Conservation (phyloP, 2,329 filamentous ascomycete genomes). For the Colletotrichum higginsianum region DNA sequence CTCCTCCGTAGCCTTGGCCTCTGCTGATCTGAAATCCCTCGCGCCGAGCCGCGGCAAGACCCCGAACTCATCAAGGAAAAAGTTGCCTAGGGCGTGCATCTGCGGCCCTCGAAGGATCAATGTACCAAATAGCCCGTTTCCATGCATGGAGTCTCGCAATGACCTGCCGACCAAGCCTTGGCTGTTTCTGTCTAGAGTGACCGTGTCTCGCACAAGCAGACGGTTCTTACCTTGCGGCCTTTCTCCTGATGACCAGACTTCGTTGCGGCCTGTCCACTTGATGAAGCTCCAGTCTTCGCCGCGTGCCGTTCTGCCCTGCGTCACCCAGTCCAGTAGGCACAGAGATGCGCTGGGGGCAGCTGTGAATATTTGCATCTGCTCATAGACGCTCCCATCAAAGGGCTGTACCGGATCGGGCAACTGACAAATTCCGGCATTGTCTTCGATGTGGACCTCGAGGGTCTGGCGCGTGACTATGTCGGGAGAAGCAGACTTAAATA, state of each 20-base stretch:
- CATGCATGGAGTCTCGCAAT: conserved; percentile 77
- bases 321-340: conserved; percentile 95
- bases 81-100: conserved; percentile 76
- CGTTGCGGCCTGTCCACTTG: conserved; percentile 87
- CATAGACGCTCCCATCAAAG: conserved; percentile 86
- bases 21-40: conserved; percentile 78
- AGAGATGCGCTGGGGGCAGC: conserved; percentile 72
- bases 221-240: conserved; percentile 59
- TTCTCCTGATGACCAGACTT: conserved; percentile 75
- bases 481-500: conserved; percentile 83
- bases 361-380: conserved; percentile 85
- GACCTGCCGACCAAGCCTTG: conserved; percentile 54
- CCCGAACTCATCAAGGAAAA: conserved; percentile 85
- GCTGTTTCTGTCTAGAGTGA: conserved; percentile 76
- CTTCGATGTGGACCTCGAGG: conserved; percentile 65
- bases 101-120: conserved; percentile 84
- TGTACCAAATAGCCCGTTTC: conserved; percentile 85
- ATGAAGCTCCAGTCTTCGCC: conserved; percentile 91
- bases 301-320: conserved; percentile 84
- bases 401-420: conserved; percentile 96
- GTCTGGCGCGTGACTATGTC: conserved; percentile 72
- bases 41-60: conserved; percentile 85
- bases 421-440: conserved; percentile 71
- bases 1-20: conserved; percentile 59
- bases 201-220: conserved; percentile 87